phyloP scores from a whole-genome alignment of 2,329 filamentous ascomycete genomes.

The Neopestalotiopsis sp. region DNA sequence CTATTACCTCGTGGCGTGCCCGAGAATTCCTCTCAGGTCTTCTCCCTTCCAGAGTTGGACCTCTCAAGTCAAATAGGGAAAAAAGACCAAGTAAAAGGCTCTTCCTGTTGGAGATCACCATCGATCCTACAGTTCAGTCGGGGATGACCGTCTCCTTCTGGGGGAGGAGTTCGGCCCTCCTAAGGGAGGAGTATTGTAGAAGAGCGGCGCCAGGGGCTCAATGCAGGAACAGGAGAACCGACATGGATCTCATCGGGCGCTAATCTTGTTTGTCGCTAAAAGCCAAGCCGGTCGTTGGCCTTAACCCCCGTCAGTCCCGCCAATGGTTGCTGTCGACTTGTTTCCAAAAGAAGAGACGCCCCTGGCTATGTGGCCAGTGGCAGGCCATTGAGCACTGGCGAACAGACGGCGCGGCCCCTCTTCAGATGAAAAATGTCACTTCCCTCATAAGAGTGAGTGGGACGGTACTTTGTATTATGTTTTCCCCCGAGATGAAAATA shows the following conservation, averaged over 20 bases:
- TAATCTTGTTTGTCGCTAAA: slow-evolving; percentile 17
- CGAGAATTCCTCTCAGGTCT: not conserved
- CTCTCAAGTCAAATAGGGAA: not conserved
- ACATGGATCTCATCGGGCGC: slow-evolving; percentile 16
- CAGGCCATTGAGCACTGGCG: slow-evolving; percentile 1
- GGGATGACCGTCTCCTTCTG: not conserved
- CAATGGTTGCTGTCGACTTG: slow-evolving; percentile 13
- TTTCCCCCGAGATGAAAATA: slow-evolving; percentile 17
- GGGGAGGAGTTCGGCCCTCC: slow-evolving; percentile 7
- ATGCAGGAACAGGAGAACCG: slow-evolving; percentile 30
- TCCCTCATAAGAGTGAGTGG: slow-evolving; percentile 15
- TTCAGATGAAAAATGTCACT: slow-evolving; percentile 18
- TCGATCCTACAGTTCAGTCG: not conserved
- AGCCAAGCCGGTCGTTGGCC: slow-evolving; percentile 17
- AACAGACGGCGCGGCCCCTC: slow-evolving; percentile 9
- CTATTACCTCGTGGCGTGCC: not conserved
- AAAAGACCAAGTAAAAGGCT: not conserved
- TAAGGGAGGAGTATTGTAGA: slow-evolving; percentile 8
- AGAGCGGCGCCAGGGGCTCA: slow-evolving; percentile 20
- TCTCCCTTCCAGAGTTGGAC: not conserved
- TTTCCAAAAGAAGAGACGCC: slow-evolving; percentile 13
- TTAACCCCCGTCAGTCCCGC: slow-evolving; percentile 13
- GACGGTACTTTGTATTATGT: slow-evolving; percentile 11
- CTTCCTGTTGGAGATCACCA: not conserved
- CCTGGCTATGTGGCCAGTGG: slow-evolving; percentile 10